Conservation (phyloP, 208 protist species). For the Trypanosoma brucei region DNA sequence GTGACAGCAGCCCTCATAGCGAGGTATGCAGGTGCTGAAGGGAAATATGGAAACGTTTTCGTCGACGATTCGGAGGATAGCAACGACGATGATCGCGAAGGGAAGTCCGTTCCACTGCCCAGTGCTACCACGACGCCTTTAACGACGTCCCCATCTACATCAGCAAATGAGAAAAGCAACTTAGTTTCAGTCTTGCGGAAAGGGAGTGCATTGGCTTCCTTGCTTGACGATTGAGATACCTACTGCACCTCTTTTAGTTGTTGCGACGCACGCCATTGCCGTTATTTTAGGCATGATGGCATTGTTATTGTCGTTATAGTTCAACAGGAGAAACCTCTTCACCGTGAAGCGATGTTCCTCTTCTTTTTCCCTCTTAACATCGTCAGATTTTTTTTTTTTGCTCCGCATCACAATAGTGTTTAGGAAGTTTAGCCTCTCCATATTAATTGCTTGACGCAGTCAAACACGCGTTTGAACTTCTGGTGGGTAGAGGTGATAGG, state of each 20-base stretch:
- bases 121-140: not conserved
- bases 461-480: no score
- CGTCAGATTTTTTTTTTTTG: no score
- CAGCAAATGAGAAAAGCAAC: not conserved
- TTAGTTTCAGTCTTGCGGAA: not conserved
- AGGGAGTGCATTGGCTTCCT: slow-evolving; percentile 17
- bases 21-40: slow-evolving; percentile 7
- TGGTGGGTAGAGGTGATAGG: no score
- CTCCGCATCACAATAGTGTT: no score
- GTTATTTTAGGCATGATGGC: no score
- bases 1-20: slow-evolving; percentile 18
- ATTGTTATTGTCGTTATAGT: no score
- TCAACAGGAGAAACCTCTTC: no score
- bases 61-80: slow-evolving; percentile 16
- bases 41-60: slow-evolving; percentile 18
- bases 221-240: slow-evolving; percentile 23
- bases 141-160: not conserved
- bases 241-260: not conserved
- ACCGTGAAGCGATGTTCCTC: no score
- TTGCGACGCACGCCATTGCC: not conserved
- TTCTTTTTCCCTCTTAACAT: no score
- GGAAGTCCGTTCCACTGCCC: not conserved
- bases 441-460: no score
- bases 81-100: slow-evolving; percentile 1
- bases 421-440: no score